phyloP scores from a whole-genome alignment of 306 rosid species.

The Malus fusca region DNA sequence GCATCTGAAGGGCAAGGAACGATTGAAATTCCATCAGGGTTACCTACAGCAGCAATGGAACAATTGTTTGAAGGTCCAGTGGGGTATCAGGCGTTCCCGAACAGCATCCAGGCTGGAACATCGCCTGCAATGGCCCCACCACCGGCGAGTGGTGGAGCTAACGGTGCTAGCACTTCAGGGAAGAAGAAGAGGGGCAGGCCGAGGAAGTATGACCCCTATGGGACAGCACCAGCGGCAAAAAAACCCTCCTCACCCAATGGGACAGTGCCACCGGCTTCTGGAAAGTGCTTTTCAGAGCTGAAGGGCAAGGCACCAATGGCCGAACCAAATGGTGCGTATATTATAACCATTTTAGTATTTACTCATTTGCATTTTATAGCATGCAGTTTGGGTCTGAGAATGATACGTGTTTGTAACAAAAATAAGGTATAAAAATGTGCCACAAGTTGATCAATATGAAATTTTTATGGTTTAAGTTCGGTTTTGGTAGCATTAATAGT shows the following conservation, averaged over 20 bases:
- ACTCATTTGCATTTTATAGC: neutral
- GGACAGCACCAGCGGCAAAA: slow-evolving; percentile 62
- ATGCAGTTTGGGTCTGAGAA: neutral
- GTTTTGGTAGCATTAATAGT: slow-evolving; percentile 1
- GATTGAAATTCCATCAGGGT: slow-evolving; percentile 71
- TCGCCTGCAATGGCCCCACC: slow-evolving; percentile 19
- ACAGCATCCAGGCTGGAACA: neutral
- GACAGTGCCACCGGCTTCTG: no score
- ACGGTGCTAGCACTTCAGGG: slow-evolving; percentile 21
- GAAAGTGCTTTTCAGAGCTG: slow-evolving; percentile 11
- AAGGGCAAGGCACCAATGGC: slow-evolving; percentile 50
- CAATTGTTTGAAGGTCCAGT: slow-evolving; percentile 56
- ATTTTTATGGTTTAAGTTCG: neutral
- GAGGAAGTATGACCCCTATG: slow-evolving; percentile 78
- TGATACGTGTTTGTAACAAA: neutral
- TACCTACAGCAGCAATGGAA: neutral
- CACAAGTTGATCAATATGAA: neutral
- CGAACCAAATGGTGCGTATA: slow-evolving; percentile 46
- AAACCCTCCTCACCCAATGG: slow-evolving; percentile 17
- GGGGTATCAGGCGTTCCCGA: slow-evolving; percentile 37
- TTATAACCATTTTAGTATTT: neutral
- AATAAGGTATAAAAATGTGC: neutral
- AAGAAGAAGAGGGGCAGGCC: slow-evolving; percentile 91
- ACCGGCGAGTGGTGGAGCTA: slow-evolving; percentile 45
- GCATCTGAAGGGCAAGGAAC: slow-evolving; percentile 17